Evolutionary conservation across 306 rosid species (phyloP).

Genomic region (Abrus pulchellus): DNA sequence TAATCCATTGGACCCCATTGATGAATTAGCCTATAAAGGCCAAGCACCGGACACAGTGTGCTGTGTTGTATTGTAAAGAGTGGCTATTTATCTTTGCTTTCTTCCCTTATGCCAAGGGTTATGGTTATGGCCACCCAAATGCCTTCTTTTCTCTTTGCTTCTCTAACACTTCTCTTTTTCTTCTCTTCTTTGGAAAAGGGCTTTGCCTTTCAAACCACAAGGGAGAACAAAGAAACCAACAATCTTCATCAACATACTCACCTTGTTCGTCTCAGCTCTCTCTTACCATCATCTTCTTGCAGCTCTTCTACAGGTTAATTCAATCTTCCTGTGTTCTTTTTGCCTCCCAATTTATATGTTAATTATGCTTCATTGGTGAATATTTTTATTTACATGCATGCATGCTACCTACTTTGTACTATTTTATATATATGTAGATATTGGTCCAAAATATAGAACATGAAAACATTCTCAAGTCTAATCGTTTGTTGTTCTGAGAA

Average conservation of each 20-base stretch:
- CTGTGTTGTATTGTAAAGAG: background rate
- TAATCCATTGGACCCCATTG: background rate
- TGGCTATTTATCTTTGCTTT: background rate
- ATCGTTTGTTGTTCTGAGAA: background rate
- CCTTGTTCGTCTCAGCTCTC: constrained; percentile 57
- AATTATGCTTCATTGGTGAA: too few species aligned
- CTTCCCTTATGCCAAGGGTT: background rate
- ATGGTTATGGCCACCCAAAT: constrained; percentile 33
- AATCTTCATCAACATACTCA: constrained; percentile 15
- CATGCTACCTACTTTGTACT: background rate
- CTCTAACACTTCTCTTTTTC: constrained; percentile 8
- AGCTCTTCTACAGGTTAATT: constrained; percentile 57
- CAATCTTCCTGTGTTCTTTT: background rate
- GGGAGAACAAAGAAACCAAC: constrained; percentile 16
- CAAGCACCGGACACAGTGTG: background rate
- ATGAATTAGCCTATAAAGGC: constrained; percentile 40
- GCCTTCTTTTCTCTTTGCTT: constrained; percentile 39
- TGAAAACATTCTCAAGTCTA: background rate
- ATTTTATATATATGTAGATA: background rate
- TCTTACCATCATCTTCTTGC: constrained; percentile 69
- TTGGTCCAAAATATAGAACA: background rate
- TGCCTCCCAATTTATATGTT: background rate
- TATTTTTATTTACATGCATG: too few species aligned
- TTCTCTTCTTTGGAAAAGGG: constrained; percentile 27
- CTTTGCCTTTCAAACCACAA: constrained; percentile 42